phyloP scores from a whole-genome alignment of 495 filamentous ascomycete genomes.

The Trichoderma virens region DNA sequence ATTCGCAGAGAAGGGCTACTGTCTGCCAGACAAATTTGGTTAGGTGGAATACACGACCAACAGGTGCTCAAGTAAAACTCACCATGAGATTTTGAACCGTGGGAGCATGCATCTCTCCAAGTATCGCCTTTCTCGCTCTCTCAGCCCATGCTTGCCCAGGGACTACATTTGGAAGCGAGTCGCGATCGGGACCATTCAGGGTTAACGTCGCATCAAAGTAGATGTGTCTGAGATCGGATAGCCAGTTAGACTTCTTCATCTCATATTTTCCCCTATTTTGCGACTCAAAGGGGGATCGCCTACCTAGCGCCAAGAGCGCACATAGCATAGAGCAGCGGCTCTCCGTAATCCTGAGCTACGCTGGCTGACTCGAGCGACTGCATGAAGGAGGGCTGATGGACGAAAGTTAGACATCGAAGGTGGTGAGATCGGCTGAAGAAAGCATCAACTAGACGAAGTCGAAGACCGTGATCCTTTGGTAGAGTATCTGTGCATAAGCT shows the following conservation, averaged over 20 bases:
- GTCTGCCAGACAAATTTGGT: not conserved
- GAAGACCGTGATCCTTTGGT: not conserved
- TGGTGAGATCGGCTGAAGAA: not conserved
- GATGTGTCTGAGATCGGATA: not conserved
- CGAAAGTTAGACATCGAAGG: not conserved
- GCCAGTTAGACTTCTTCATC: not conserved
- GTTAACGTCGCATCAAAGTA: not conserved
- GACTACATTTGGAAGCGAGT: not conserved
- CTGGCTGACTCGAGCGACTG: not conserved
- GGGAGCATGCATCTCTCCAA: not conserved
- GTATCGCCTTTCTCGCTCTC: not conserved
- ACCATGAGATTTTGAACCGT: slow-evolving; percentile 2
- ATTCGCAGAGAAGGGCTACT: not conserved
- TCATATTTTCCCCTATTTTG: not conserved
- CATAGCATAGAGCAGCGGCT: not conserved
- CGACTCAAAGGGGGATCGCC: not conserved
- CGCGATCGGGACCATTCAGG: not conserved
- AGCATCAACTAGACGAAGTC: not conserved
- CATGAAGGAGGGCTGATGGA: not conserved
- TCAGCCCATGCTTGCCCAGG: not conserved
- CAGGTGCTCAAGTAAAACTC: not conserved
- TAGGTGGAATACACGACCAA: not conserved
- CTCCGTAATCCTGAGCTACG: not conserved
- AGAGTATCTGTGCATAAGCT: slow-evolving; percentile 3
- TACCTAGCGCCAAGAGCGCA: slow-evolving; percentile 5